Percentiles rank a stretch among this genome's conserved stretches.
phyloP scores from a whole-genome alignment of 176 grass and related monocot genomes.

The Carex littledalei region DNA sequence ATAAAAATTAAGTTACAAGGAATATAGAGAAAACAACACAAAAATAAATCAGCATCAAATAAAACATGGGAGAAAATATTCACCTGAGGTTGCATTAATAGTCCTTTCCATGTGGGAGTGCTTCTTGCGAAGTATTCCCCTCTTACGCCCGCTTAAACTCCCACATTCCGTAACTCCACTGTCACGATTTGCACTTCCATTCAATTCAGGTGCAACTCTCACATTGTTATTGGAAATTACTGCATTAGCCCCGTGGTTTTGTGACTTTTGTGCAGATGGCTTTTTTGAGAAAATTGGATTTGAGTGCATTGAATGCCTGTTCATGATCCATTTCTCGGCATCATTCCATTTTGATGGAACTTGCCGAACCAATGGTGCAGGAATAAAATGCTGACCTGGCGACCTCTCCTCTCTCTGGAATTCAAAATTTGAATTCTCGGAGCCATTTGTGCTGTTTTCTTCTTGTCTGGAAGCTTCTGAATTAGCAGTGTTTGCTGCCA shows the following conservation, averaged over 20 bases:
- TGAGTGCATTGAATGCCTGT: conserved; percentile 64
- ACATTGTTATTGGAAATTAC: conserved; percentile 16
- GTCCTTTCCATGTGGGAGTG: neutral
- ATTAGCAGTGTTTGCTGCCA: neutral
- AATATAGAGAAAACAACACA: neutral
- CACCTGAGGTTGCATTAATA: conserved; percentile 13
- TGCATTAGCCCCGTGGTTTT: neutral
- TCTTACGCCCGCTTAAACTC: neutral
- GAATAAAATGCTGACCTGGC: conserved; percentile 18
- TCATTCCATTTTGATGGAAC: conserved; percentile 99
- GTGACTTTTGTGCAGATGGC: neutral
- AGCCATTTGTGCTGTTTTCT: conserved; percentile 25
- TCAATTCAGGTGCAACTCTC: conserved; percentile 19
- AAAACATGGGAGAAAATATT: neutral
- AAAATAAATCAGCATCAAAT: neutral
- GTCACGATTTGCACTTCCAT: neutral
- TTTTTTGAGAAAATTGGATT: conserved; percentile 72
- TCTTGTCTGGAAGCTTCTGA: conserved; percentile 35
- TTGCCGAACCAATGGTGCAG: conserved; percentile 45
- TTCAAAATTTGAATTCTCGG: conserved; percentile 64
- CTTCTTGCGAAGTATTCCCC: conserved; percentile 27
- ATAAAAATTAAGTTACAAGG: neutral
- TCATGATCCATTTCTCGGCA: conserved; percentile 88
- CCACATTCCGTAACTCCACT: conserved; percentile 14
- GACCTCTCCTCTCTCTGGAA: conserved; percentile 49